A percentile compares a stretch with the other conserved stretches of the same genome.
Conservation (phyloP, 1,284 basidiomycete genomes). For the Boletus semigastroideus region DNA sequence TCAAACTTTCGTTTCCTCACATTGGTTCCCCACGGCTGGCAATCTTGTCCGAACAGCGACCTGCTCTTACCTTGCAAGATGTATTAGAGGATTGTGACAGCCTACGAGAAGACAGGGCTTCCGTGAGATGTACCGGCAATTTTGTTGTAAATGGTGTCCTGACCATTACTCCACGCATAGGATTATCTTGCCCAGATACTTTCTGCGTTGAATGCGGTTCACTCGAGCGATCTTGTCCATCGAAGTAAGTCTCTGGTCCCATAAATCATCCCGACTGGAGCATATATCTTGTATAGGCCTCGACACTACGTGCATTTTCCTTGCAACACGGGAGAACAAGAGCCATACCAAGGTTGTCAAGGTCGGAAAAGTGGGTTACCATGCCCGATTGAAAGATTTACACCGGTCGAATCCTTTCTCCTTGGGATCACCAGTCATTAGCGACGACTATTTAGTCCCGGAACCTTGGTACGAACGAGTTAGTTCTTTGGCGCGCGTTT, state of each 20-base stretch:
- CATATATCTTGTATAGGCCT: conserved; percentile 43
- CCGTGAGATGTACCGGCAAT: conserved; percentile 38
- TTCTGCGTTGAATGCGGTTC: conserved; percentile 62
- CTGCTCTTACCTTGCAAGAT: conserved; percentile 61
- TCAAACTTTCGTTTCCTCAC: conserved; percentile 56
- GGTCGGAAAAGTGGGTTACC: conserved; percentile 61
- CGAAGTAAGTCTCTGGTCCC: conserved; percentile 41
- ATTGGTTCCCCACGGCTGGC: conserved; percentile 52
- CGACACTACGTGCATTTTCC: conserved; percentile 54
- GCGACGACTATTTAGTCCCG: conserved; percentile 45
- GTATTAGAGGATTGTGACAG: conserved; percentile 67
- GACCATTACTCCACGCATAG: conserved; percentile 33
- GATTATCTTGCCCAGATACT: conserved; percentile 72
- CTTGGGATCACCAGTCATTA: conserved; percentile 34
- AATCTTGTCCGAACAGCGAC: conserved; percentile 65
- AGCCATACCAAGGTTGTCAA: conserved; percentile 61
- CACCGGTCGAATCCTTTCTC: conserved; percentile 74
- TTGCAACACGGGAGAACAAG: conserved; percentile 49
- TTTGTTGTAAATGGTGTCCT: not conserved
- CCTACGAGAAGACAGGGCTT: conserved; percentile 64
- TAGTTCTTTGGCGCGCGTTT: not conserved
- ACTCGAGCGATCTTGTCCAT: conserved; percentile 63
- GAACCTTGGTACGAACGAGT: conserved; percentile 55
- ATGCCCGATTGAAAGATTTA: conserved; percentile 64
- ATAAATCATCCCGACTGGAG: not conserved